These are phyloP conservation scores for Neonectria faginata DNA, from an alignment of 2,329 filamentous ascomycete species.

Conservation along the genomic window DNA sequence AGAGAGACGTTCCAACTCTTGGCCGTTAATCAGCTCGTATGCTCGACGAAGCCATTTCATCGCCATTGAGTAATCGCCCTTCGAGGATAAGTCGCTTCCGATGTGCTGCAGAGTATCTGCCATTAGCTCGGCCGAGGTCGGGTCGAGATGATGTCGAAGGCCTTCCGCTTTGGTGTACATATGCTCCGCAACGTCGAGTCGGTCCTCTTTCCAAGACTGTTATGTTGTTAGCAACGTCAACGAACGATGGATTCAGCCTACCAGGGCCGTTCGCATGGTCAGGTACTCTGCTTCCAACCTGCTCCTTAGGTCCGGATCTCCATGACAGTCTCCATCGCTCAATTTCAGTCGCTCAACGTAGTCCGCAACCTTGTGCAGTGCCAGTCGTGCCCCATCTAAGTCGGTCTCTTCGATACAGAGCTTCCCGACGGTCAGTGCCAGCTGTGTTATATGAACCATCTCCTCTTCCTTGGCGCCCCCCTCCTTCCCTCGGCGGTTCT, in stretches of 20 bases:
- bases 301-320: slow-evolving; percentile 23
- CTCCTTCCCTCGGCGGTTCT: slow-evolving; percentile 42
- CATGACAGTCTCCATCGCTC: background rate
- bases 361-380: slow-evolving; percentile 73
- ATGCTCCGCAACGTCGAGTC: slow-evolving; percentile 81
- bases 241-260: slow-evolving; percentile 52
- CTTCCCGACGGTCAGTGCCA: slow-evolving; percentile 75
- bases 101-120: slow-evolving; percentile 79
- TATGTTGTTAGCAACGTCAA: slow-evolving; percentile 31
- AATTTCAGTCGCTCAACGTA: slow-evolving; percentile 54
- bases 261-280: slow-evolving; percentile 74
- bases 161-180: slow-evolving; percentile 73
- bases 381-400: slow-evolving; percentile 67
- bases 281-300: slow-evolving; percentile 71
- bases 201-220: slow-evolving; percentile 79
- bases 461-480: slow-evolving; percentile 49
- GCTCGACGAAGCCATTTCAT: slow-evolving; percentile 81
- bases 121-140: slow-evolving; percentile 68
- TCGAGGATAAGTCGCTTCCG: slow-evolving; percentile 68
- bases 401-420: slow-evolving; percentile 62
- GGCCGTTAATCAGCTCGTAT: slow-evolving; percentile 66
- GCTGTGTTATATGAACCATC: slow-evolving; percentile 69
- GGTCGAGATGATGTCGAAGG: slow-evolving; percentile 56
- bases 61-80: slow-evolving; percentile 66
- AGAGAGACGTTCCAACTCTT: slow-evolving; percentile 67